Evolutionary conservation across 2,329 filamentous ascomycete genomes (phyloP), one percentile per base, ranked within the genome.

Genomic region (Talaromyces sp.): DNA sequence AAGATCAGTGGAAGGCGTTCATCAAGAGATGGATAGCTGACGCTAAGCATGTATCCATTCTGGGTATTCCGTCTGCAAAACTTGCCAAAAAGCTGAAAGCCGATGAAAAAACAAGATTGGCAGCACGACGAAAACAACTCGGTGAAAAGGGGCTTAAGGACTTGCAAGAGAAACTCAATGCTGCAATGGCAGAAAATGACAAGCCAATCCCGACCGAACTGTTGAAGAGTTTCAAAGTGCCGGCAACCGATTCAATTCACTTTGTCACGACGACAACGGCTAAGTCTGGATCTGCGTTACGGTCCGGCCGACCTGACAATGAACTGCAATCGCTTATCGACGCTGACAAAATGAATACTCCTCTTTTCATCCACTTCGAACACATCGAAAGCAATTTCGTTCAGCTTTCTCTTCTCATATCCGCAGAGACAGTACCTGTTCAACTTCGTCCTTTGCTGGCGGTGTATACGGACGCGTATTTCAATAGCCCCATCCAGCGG

Each of bases 311-410:
- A 25, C 81, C 84, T 0, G 78, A 87, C 33, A 93, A 91, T 67
- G 75, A 83, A 3, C 85, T 91, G 4, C 95, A 99, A 75, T 82
- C 86, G 64, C 77, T 88, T 56, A 86, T 99, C 56, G 91, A 98
- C 72, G 80, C 82, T 14, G 86, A 91, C 44, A 82, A 84, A 40
- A 75, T 81, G 6, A 80, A 82, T 16, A 73, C 88, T n/a, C 89
- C 92, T 0, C 80, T 98, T 2, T 99, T 97, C 76, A 83, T 99
- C n/a, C 93, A 99, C 76, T 99, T 96, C 67, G 95, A 99, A 76
- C 88, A 96, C 71, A 92, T 98, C 14, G 88, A 89, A 1, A 96
- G 91, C 64, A 96, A 92, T 72, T 99, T 99, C 74, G 92, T 96
- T 6, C 89, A 93, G 69, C 84, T 98, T 63, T 88, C 86, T 55